Base-by-base conservation (phyloP, 805 yeast genomes). In the Yarrowia alimentaria region DNA sequence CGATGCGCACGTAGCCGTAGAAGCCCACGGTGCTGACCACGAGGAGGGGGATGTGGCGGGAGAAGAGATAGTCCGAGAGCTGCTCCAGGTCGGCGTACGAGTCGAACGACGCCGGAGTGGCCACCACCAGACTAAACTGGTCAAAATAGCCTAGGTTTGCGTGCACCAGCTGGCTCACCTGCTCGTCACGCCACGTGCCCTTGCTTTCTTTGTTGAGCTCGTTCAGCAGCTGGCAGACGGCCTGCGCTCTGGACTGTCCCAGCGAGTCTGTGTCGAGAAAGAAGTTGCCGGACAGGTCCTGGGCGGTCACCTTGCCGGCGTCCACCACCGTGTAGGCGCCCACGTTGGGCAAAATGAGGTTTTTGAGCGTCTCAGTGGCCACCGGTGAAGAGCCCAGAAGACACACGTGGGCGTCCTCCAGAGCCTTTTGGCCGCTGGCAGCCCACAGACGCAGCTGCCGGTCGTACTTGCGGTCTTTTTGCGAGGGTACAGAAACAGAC, bases 361-460 rank as follows among this genome's bases (percentile, higher is more conserved):
- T 88, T 69, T 91, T 90, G 29, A 84, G 64, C 3, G 78, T 66
- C 64, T 91, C 98, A 3, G 57, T 49, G 1, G 83, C 79, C 0
- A 81, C 70, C 0, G 80, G 60, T 1, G 78, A 70, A 5, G 80
- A 79, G 35, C 79, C 77, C 2, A 88, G 58, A 3, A 88, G 64
- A 51, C 88, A 76, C 3, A 89, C 72, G 51, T 75, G 79, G 0
- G 90, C 70, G 1, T 62, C 59, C 24, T 77, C 77, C 13, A 91
- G 69, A 6, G 71, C 68, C 4, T 64, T 53, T 60, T 91, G 99
- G 3, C 97, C 99, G 9, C 73, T 64, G 0, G 75, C 60, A 1
- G 86, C 89, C 98, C 98, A 91, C 12, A 91, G 68, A 28, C 97
- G 75, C 53, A 91, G 68, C 62, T 91, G 98, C 29, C 99, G 74